These are phyloP conservation scores for Tillandsia fasciculata DNA, from an alignment of 176 grass and related monocot genomes.

Conservation along the genomic window DNA sequence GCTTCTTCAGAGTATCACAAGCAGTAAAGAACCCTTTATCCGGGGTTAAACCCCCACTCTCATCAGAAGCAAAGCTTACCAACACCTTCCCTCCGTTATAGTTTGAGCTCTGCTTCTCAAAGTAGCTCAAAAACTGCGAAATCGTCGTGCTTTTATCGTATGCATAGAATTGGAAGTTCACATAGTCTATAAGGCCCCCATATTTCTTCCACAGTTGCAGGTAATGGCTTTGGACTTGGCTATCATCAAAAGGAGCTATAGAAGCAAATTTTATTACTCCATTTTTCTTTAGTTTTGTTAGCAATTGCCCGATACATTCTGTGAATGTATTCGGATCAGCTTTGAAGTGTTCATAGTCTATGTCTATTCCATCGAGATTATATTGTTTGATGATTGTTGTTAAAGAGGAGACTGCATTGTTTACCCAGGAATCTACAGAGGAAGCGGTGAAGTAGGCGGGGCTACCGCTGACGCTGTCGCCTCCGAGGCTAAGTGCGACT, in stretches of 20 bases:
- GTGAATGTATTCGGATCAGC: slow-evolving; percentile 27
- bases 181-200: slow-evolving; percentile 27
- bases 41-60: background rate
- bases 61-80: slow-evolving; percentile 23
- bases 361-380: slow-evolving; percentile 34
- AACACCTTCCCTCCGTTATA: slow-evolving; percentile 31
- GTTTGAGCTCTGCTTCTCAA: slow-evolving; percentile 23
- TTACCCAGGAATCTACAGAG: slow-evolving; percentile 37
- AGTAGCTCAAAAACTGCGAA: slow-evolving; percentile 27
- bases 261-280: slow-evolving; percentile 38
- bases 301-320: slow-evolving; percentile 35
- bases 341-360: slow-evolving; percentile 52
- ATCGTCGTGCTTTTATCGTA: slow-evolving; percentile 35
- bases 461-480: slow-evolving; percentile 1
- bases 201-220: slow-evolving; percentile 25
- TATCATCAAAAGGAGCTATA: slow-evolving; percentile 34
- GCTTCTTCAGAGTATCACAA: slow-evolving; percentile 19
- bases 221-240: slow-evolving; percentile 30
- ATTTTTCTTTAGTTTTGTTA: slow-evolving; percentile 18
- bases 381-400: slow-evolving; percentile 18
- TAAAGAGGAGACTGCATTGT: slow-evolving; percentile 15
- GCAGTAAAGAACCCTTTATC: slow-evolving; percentile 39
- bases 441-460: slow-evolving; percentile 17
- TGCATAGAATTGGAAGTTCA: slow-evolving; percentile 59
- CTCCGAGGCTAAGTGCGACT: slow-evolving; percentile 36